Evolutionary conservation across 129 eudicot genomes (phyloP), one percentile per base, ranked within the genome.

Genomic region (Dittrichia graveolens): DNA sequence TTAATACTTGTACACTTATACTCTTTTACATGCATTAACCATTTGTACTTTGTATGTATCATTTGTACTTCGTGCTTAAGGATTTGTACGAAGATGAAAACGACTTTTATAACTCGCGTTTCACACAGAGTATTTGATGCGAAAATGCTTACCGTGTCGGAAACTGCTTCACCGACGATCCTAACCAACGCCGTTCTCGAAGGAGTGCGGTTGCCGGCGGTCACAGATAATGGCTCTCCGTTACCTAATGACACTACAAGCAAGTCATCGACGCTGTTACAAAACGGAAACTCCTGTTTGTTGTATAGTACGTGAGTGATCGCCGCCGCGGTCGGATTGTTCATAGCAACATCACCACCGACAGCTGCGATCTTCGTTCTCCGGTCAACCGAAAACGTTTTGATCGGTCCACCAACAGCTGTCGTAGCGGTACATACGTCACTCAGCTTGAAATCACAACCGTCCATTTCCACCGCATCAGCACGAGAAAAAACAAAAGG

Each of bases 401-500:
- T 81, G 8, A 78, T 13, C 4, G 94, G 82, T 49, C 72, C 57
- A 18, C 45, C 56, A n/a, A 61, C 66, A 0, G 85, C 81, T 13
- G 75, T 31, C 13, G 98, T 87, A 75, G 98, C 98, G 7, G 83
- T 79, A 53, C 98, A 92, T 9, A 92, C 95, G 41, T 75, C 88
- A 58, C 83, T 79, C 83, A 92, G 83, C 78, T 63, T 76, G 79
- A 92, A 92, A 81, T 92, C 96, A 50, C 74, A 85, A 44, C 93
- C 86, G 79, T 79, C 85, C 83, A 86, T 86, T 64, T 86, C 96
- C 55, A 86, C 67, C 3, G 98, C 98, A 61, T 90, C 98, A 8
- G 96, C 98, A 43, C 98, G 96, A 7, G 98, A 92, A 59, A 92
- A 92, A 66, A 92, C 86, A 47, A 89, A 89, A 12, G 96, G 88